Base-by-base conservation (phyloP, 2,329 filamentous ascomycete genomes). In the Ceratocystis colombiana region DNA sequence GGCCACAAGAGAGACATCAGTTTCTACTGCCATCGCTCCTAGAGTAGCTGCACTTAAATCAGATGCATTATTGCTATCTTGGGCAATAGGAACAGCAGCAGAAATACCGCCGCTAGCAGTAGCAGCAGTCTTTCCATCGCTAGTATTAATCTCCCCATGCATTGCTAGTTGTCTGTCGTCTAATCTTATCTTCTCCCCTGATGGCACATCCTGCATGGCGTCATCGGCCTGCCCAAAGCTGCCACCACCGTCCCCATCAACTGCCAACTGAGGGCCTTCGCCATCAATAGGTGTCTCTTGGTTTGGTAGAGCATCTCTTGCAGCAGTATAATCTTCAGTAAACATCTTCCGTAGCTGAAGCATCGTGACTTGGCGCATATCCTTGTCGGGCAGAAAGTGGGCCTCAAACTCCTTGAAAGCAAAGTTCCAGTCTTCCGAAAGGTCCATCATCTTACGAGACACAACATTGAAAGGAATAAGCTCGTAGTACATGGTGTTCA, bases 341-440 rank as follows among this genome's bases (percentile, higher is more conserved):
- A 99, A 99, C 74, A 99, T 89, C 74, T 95, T 96, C 73, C 89
- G 93, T 67, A 99, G 79, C 73, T 99, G 95, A 69, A 96, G 82
- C 67, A 93, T 90, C 12, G 94, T 96, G 68, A 99, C 79, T 71
- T 94, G 86, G 69, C 91, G 84, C 72, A 99, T 96, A 76, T 99
- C 94, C 72, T 96, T 97, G 74, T 99, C 95, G 0, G 93, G 93
- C 71, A 99, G 88, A 76, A 93, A 99, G 71, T 96, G 89, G 55
- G 86, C 84, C 73, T 99, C 95, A 68, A 99, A 97, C 65, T 94
- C 88, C 66, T 85, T 82, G 76, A 99, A 99, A 0, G 85, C 85
- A 28, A 88, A 85, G 72, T 99, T 95, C 94, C 94, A 99, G 70
- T 92, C 90, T 22, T 91, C 86, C 3, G 93, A 92, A 71, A 89